phyloP scores from a whole-genome alignment of 225 moss, liverwort and hornwort genomes.

The Takakia lepidozioides region DNA sequence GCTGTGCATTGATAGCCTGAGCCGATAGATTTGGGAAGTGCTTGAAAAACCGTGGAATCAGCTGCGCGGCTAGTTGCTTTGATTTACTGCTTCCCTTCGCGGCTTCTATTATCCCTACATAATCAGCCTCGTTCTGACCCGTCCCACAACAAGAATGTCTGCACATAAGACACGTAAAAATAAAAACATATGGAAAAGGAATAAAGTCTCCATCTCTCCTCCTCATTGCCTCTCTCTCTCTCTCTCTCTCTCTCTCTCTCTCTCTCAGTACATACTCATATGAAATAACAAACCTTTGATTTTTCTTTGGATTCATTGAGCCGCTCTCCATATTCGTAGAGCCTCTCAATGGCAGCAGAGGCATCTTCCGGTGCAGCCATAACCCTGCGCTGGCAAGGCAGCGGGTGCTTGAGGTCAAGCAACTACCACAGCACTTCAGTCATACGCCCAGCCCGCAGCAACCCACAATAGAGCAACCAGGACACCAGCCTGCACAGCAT shows the following conservation, averaged over 20 bases:
- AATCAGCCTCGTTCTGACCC: conserved; percentile 98
- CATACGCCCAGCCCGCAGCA: no score
- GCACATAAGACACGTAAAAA: not conserved
- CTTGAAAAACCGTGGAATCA: conserved; percentile 96
- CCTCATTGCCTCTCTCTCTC: no score
- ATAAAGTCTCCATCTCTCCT: not conserved
- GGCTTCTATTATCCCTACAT: conserved; percentile 87
- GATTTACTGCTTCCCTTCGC: conserved; percentile 90
- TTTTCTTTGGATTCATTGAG: conserved; percentile 56
- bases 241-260: no score
- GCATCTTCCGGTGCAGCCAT: conserved; percentile 21
- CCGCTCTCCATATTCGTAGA: conserved; percentile 56
- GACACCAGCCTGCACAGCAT: no score
- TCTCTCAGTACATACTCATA: no score
- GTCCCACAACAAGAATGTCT: no score
- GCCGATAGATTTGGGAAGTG: conserved; percentile 70
- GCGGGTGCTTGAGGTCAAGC: no score
- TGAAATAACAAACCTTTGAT: no score
- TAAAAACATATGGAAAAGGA: not conserved
- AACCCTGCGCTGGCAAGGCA: no score
- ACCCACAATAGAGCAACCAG: no score
- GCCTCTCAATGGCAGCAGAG: conserved; percentile 52
- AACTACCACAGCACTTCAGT: no score
- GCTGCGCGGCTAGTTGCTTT: conserved; percentile 90
- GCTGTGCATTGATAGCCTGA: conserved; percentile 95